Percentiles rank a stretch among this genome's conserved stretches.
Evolutionary conservation across 2,329 filamentous ascomycete genomes (phyloP).

Genomic region (Plectosphaerella sp.): DNA sequence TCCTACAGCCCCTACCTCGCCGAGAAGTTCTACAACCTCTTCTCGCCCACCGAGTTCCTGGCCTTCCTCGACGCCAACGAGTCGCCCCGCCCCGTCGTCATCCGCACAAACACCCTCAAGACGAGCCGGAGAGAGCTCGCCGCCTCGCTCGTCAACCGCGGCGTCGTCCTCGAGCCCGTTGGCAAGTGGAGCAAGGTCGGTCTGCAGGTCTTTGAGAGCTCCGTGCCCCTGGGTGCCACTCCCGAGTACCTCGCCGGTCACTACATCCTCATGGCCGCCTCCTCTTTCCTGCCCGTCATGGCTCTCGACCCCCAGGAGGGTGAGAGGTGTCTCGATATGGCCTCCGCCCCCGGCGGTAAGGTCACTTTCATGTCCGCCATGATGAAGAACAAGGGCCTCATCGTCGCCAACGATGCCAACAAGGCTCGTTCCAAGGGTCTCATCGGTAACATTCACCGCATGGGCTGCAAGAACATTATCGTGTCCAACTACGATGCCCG

Average conservation of each 20-base stretch:
- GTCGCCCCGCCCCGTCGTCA: slow-evolving; percentile 85
- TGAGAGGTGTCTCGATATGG: slow-evolving; percentile 84
- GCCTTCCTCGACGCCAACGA: slow-evolving; percentile 99
- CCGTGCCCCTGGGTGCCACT: slow-evolving; percentile 81
- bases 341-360: slow-evolving; percentile 91
- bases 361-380: slow-evolving; percentile 93
- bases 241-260: slow-evolving; percentile 96
- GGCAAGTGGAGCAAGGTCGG: slow-evolving; percentile 99
- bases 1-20: slow-evolving; percentile 94
- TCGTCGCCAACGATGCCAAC: slow-evolving; percentile 96
- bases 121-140: slow-evolving; percentile 75
- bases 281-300: slow-evolving; percentile 97
- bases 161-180: slow-evolving; percentile 92
- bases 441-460: slow-evolving; percentile 93
- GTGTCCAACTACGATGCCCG: slow-evolving; percentile 94
- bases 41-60: slow-evolving; percentile 89
- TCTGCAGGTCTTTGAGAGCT: slow-evolving; percentile 90
- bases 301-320: slow-evolving; percentile 88
- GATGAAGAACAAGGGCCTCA: slow-evolving; percentile 94
- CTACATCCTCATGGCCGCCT: slow-evolving; percentile 96
- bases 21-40: slow-evolving; percentile 90
- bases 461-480: slow-evolving; percentile 69
- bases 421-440: slow-evolving; percentile 92
- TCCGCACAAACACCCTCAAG: slow-evolving; percentile 92
- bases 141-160: slow-evolving; percentile 90